Conservation (phyloP, 2,329 filamentous ascomycete species). For the Curvularia eragrostidis region DNA sequence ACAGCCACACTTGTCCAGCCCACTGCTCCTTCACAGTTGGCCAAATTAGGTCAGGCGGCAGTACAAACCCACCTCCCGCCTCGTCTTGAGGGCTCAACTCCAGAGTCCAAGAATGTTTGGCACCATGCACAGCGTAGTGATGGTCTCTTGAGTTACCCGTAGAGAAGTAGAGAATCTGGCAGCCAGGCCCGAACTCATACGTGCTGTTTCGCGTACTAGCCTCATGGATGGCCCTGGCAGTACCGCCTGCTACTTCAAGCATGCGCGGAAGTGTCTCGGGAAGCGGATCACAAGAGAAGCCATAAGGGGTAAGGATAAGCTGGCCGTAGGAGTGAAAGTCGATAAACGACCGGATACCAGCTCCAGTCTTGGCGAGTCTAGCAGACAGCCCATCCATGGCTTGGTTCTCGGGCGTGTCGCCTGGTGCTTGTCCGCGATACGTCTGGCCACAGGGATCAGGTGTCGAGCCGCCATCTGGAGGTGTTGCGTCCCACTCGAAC, state of each 20-base stretch:
- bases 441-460: constrained; percentile 43
- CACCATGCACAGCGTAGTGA: constrained; percentile 49
- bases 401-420: constrained; percentile 42
- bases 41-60: constrained; percentile 56
- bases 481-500: constrained; percentile 41
- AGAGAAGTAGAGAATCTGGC: constrained; percentile 65
- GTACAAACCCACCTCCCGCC: constrained; percentile 56
- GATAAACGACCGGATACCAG: constrained; percentile 66
- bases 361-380: constrained; percentile 45
- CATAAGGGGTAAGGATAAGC: constrained; percentile 64
- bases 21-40: constrained; percentile 56
- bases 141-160: constrained; percentile 55
- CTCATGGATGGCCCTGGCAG: constrained; percentile 57
- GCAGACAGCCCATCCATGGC: constrained; percentile 55
- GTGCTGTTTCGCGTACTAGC: constrained; percentile 43
- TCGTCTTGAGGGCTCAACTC: constrained; percentile 55
- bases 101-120: constrained; percentile 55
- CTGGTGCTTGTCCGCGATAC: constrained; percentile 42
- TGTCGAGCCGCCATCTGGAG: constrained; percentile 32
- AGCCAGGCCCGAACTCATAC: constrained; percentile 57
- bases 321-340: constrained; percentile 71
- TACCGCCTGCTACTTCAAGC: constrained; percentile 43
- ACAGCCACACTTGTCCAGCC: constrained; percentile 45
- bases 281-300: constrained; percentile 49
- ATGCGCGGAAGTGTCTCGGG: constrained; percentile 59